These are phyloP conservation scores for Trypanosomatidae sp. DNA, from an alignment of 208 protist genomes.

Conservation along the genomic window DNA sequence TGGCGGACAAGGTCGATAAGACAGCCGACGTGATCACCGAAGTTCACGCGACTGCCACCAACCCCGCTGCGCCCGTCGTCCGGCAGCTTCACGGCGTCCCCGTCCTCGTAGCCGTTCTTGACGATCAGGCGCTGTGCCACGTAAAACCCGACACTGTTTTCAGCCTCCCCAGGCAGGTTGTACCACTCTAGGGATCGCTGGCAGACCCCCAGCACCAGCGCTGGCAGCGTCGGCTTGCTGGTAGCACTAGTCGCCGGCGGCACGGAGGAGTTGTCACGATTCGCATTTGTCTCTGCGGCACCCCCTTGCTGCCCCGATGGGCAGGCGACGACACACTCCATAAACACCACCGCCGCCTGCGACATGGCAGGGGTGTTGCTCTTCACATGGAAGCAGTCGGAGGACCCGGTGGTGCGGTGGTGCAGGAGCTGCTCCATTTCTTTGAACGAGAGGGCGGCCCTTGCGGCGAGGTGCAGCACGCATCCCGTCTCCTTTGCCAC, in stretches of 20 bases:
- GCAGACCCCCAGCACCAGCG: conserved; percentile 67
- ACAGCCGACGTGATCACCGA: conserved; percentile 66
- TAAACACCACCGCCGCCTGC: conserved; percentile 55
- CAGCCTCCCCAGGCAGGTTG: conserved; percentile 60
- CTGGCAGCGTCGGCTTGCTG: conserved; percentile 11
- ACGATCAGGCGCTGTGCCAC: conserved; percentile 64
- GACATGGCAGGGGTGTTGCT: conserved; percentile 46
- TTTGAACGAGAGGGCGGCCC: conserved; percentile 20
- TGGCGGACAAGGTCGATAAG: conserved; percentile 66
- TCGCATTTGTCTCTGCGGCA: not conserved
- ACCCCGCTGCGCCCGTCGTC: conserved; percentile 6
- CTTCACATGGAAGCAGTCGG: conserved; percentile 60
- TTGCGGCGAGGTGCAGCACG: conserved; percentile 23
- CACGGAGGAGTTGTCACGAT: not conserved
- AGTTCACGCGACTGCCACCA: conserved; percentile 26
- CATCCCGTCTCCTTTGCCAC: conserved; percentile 4
- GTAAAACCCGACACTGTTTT: conserved; percentile 72
- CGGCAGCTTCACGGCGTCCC: conserved; percentile 42
- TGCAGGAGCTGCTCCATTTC: conserved; percentile 25
- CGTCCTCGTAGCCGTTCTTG: conserved; percentile 45
- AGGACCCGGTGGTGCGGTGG: conserved; percentile 20
- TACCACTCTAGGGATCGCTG: conserved; percentile 38
- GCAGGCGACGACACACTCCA: conserved; percentile 43
- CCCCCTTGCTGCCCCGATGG: not conserved
- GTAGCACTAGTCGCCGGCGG: not conserved